Evolutionary conservation across 345 rosid genomes (phyloP), one percentile per base, ranked within the genome.

Genomic region (Noccaea bulbosa): DNA sequence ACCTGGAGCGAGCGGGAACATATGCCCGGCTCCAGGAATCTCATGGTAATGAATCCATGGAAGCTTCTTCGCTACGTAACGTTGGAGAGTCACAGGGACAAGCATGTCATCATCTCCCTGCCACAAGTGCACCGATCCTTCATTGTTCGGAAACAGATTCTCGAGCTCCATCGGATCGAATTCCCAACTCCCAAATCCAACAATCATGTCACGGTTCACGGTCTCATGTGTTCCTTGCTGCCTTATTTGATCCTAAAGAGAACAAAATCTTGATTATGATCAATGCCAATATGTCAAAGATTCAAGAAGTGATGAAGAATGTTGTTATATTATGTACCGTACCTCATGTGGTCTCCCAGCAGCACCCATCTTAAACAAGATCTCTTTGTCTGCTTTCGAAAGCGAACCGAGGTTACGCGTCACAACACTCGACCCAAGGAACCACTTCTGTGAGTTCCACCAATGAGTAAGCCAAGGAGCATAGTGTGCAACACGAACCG

Each of bases 391-490:
- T 7, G 82, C 73, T 35, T 32, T 71, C 1, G 87, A 84, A 8
- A 86, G 17, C 40, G 51, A 7, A 22, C 77, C 76, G 20, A 56
- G 71, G 9, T 35, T 74, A 0, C 37, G 58, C 34, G 79, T 44
- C 45, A 69, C 61, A 65, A 77, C 84, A 69, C 82, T 65, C 6
- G 83, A 81, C 2, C 81, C 66, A 45, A 80, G 83, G 68, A 86
- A 81, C 84, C 81, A 76, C 48, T 72, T 83, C 59, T 83, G 91
- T 7, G 87, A 77, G 74, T 88, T 86, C 94, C 91, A 86, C 94
- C 94, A 88, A 65, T 88, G 75, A 17, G 65, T 66, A 11, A 88
- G 89, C 91, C 85, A 86, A 51, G 91, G 88, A 39, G 78, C 72
- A 17, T 84, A 80, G 60, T 86, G 91, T 72, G 81, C 82, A 71